Base-by-base conservation (phyloP, 352 stramenopile genomes). In the Peronospora farinosa region DNA sequence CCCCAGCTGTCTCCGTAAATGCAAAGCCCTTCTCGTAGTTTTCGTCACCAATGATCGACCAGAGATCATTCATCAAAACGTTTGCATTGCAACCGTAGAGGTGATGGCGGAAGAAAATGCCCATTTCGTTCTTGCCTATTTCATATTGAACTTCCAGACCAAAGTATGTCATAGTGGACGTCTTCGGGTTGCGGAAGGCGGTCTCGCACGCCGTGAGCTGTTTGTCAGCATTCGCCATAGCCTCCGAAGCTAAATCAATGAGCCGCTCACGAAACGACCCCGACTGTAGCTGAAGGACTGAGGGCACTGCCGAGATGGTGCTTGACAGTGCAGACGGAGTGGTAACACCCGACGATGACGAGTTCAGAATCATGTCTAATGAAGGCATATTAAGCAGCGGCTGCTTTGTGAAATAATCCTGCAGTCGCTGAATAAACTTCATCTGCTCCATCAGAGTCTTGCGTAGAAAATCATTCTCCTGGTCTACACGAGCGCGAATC, bases 341-440 rank as follows among this genome's bases (percentile, higher is more conserved):
- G 2, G 78, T 82, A 5, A 74, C 64, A 7, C 68, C 58, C 16
- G 76, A 83, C 0, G 74, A 81, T 31, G 76, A 84, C 47, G 77
- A 86, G 67, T 89, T 92, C 21, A 92, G 60, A 42, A 92, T 92
- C 61, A 92, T 75, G 44, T 92, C 80, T 32, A 92, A 57, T 17
- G 80, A 92, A 15, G 80, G 80, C 78, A 92, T 92, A 60, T 94
- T 94, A 44, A 94, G 74, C 38, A 94, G 67, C 37, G 83, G 83
- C 67, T 94, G 83, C 70, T 94, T 94, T 33, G 80, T 91, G 54
- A 94, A 94, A 60, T 94, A 94, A 61, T 94, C 83, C 63, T 94
- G 83, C 25, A 94, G 69, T 17, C 80, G 71, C 67, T 94, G 83
- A 45, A 94, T 94, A 45, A 94, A 94, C 68, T 94, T 94, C 83